Conservation (phyloP, 352 stramenopile genomes). For the Pythium oligandrum region DNA sequence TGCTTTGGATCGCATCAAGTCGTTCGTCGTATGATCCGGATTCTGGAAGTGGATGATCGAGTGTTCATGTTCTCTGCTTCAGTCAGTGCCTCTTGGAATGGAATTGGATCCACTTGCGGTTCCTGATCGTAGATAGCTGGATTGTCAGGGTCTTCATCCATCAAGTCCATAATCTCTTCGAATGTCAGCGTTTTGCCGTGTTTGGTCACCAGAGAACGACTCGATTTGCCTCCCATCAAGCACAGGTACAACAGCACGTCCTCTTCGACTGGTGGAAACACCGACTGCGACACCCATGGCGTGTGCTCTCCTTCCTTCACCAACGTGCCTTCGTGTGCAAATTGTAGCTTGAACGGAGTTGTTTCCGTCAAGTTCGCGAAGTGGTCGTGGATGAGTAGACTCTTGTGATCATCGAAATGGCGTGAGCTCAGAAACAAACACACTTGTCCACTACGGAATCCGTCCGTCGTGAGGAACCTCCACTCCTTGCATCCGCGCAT, state of each 20-base stretch:
- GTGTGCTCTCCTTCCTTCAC: not conserved
- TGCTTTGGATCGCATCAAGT: not conserved
- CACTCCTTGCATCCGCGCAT: not conserved
- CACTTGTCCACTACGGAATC: slow-evolving; percentile 1
- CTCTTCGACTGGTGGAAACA: slow-evolving; percentile 16
- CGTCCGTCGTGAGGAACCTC: not conserved
- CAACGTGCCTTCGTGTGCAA: not conserved
- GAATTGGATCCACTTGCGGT: too few relatives aligned
- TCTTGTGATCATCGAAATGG: too few relatives aligned
- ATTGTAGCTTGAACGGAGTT: slow-evolving; percentile 3
- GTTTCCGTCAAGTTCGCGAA: not conserved
- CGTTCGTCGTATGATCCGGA: not conserved
- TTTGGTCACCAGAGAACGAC: too few relatives aligned
- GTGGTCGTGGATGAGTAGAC: slow-evolving; percentile 1
- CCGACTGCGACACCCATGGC: not conserved
- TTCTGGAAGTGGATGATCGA: too few relatives aligned
- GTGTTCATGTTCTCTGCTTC: too few relatives aligned
- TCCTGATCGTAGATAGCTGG: too few relatives aligned
- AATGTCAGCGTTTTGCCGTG: too few relatives aligned
- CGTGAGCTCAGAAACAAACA: slow-evolving; percentile 1
- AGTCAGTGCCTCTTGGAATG: too few relatives aligned
- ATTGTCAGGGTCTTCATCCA: too few relatives aligned
- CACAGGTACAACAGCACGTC: slow-evolving; percentile 29
- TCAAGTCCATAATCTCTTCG: too few relatives aligned
- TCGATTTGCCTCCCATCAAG: slow-evolving; percentile 21